Evolutionary conservation across 345 rosid genomes (phyloP).

Genomic region (Citrus mangshanensis): DNA sequence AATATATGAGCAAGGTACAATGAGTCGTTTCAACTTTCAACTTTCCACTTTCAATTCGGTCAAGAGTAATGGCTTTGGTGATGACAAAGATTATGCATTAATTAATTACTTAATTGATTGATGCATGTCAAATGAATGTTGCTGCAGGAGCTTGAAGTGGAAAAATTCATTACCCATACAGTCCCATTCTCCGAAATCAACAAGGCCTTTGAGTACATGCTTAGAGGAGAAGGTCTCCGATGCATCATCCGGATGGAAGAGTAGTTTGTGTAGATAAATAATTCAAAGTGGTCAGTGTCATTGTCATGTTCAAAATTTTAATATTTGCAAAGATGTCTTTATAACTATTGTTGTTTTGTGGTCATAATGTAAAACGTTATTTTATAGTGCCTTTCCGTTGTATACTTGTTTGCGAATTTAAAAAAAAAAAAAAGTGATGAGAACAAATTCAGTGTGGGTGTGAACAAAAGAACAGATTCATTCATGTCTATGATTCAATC

Average conservation of each 20-base stretch:
- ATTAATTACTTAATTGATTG: not conserved
- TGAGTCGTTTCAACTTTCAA: not conserved
- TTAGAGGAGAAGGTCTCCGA: constrained; percentile 41
- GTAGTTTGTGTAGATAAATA: not conserved
- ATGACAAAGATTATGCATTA: not conserved
- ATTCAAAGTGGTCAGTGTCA: no score
- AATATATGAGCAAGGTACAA: constrained; percentile 49
- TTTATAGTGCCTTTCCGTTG: no score
- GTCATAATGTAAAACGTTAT: not conserved
- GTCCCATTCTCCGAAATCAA: constrained; percentile 42
- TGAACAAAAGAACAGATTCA: not conserved
- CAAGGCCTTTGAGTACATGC: constrained; percentile 47
- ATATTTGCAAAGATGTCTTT: not conserved
- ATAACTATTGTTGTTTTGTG: not conserved
- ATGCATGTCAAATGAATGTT: not conserved
- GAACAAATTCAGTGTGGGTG: not conserved
- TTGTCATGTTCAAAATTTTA: no score
- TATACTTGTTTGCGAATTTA: no score
- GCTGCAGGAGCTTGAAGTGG: constrained; percentile 45
- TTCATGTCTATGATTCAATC: not conserved
- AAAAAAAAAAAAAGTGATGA: no score
- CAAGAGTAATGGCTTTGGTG: not conserved
- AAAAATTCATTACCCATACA: constrained; percentile 47
- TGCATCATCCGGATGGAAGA: constrained; percentile 45
- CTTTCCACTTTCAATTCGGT: no score